Evolutionary conservation across 73 alveolate species (phyloP).

Genomic region (Effrenium voratum): DNA sequence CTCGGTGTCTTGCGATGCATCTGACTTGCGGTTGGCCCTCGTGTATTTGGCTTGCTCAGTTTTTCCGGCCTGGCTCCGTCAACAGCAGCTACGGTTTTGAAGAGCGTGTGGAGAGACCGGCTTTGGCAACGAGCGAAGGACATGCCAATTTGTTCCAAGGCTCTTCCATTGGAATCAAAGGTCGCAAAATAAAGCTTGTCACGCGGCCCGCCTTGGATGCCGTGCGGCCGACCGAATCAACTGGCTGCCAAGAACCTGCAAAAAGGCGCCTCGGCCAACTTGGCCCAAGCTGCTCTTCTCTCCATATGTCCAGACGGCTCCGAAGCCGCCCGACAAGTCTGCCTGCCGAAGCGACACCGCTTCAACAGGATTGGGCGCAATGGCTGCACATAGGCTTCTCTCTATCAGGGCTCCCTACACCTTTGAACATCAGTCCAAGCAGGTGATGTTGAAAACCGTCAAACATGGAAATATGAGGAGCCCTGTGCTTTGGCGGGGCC

Average conservation of each 20-base stretch:
- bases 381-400: too few species aligned
- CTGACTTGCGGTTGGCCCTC: too few species aligned
- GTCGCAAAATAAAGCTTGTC: conserved; percentile 15
- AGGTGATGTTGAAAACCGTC: background rate
- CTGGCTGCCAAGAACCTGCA: too few species aligned
- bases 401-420: background rate
- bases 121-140: too few species aligned
- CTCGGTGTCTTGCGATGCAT: too few species aligned
- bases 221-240: too few species aligned
- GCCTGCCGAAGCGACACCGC: background rate
- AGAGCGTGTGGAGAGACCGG: too few species aligned
- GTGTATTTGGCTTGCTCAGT: too few species aligned
- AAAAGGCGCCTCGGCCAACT: too few species aligned
- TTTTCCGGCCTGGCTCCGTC: too few species aligned
- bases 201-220: background rate
- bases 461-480: background rate
- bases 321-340: background rate
- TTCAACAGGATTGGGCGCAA: background rate
- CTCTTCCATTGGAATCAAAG: background rate
- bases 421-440: background rate
- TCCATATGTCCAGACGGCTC: conserved; percentile 34
- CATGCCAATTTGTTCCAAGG: background rate
- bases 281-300: background rate
- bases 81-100: too few species aligned
- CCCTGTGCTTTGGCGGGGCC: background rate